These are phyloP conservation scores for Pilasporangium apinafurcum DNA, from an alignment of 352 stramenopile genomes.

Conservation along the genomic window DNA sequence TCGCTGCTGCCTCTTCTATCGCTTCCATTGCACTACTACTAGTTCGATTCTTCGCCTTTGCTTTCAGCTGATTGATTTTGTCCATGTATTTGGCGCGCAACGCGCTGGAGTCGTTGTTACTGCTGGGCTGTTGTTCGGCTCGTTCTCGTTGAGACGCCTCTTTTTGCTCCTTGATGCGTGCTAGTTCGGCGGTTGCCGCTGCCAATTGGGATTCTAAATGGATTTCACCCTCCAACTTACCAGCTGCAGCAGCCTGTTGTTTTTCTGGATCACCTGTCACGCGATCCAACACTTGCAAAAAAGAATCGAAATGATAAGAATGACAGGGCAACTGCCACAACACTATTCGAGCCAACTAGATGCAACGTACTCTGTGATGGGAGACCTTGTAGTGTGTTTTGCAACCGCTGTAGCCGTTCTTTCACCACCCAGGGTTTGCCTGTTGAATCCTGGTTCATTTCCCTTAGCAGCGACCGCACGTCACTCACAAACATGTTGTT, in stretches of 20 bases:
- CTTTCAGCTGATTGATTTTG: constrained; percentile 64
- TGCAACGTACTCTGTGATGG: constrained; percentile 35
- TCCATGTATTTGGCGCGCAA: constrained; percentile 70
- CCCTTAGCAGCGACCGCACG: constrained; percentile 53
- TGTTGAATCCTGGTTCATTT: constrained; percentile 51
- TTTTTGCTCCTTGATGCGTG: constrained; percentile 20
- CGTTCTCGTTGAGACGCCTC: constrained; percentile 2
- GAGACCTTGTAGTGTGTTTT: constrained; percentile 55
- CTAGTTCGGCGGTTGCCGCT: constrained; percentile 21
- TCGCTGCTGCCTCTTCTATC: constrained; percentile 10
- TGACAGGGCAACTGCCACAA: constrained; percentile 1
- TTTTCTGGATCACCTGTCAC: constrained; percentile 26
- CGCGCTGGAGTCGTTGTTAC: constrained; percentile 4
- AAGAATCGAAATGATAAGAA: background rate
- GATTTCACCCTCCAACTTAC: constrained; percentile 42
- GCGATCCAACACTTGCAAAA: constrained; percentile 38
- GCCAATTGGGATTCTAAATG: constrained; percentile 55
- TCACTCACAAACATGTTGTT: constrained; percentile 56
- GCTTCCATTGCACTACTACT: constrained; percentile 14
- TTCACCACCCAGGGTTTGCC: constrained; percentile 60
- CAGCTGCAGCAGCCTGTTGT: constrained; percentile 6
- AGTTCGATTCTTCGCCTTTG: constrained; percentile 33
- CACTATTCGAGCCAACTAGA: background rate
- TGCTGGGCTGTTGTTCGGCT: constrained; percentile 3
- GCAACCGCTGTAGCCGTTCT: constrained; percentile 51